Evolutionary conservation across 805 yeast genomes (phyloP).

Genomic region (Cyberlindnera subsufficiens): DNA sequence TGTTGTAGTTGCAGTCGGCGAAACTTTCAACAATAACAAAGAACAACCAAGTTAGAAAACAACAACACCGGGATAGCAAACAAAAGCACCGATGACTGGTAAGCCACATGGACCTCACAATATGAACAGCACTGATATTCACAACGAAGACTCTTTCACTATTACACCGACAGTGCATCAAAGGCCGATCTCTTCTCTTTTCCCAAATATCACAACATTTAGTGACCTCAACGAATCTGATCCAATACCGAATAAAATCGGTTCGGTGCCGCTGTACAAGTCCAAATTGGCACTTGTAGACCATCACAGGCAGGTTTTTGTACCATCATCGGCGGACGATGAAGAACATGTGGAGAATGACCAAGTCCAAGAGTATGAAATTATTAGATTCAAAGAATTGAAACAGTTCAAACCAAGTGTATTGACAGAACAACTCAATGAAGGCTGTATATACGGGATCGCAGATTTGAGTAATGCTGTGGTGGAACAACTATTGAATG

Average conservation of each 20-base stretch:
- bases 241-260: conserved; percentile 13
- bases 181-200: background rate
- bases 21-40: no score
- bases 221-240: background rate
- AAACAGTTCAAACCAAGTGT: conserved; percentile 25
- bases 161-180: background rate
- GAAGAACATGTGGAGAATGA: conserved; percentile 2
- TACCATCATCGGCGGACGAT: background rate
- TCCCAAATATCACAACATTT: background rate
- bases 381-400: conserved; percentile 19
- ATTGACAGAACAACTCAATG: conserved; percentile 27
- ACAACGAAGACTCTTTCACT: background rate
- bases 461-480: conserved; percentile 26
- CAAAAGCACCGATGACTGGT: no score
- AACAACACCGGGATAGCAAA: no score
- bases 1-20: no score
- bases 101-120: no score
- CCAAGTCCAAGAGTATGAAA: conserved; percentile 4
- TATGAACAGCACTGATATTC: background rate
- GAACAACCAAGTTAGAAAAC: no score
- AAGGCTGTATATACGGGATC: conserved; percentile 30
- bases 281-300: conserved; percentile 3
- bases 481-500: conserved; percentile 30
- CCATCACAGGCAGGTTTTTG: background rate
- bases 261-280: conserved; percentile 15